Base-by-base conservation (phyloP, 2,329 filamentous ascomycete genomes). In the Aspergillus ochraceoroseus region DNA sequence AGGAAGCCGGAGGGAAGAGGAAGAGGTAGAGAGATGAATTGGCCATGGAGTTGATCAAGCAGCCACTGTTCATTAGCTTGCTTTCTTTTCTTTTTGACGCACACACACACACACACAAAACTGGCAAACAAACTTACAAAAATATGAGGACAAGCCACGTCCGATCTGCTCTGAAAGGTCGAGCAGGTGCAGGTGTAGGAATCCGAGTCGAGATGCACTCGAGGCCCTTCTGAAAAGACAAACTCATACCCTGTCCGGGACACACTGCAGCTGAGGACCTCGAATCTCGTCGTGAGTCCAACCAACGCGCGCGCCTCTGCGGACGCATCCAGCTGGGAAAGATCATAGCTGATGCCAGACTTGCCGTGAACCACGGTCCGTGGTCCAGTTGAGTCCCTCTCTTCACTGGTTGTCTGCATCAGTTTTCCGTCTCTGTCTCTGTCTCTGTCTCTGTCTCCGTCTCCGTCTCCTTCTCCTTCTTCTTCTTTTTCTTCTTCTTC, bases 121-220 rank as follows among this genome's bases (percentile, higher is more conserved):
- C 7, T 20, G 4, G 17, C 33, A 38, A 9, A 13, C n/a, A 14
- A 17, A 59, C 65, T 61, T 46, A 68, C 65, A 49, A 65, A 68
- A 27, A 68, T 65, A 52, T 68, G 65, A 32, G 64, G 62, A 39
- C 65, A 68, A 9, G 65, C 64, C 33, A 56, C 53, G 18, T 55
- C 49, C 3, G 57, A 49, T 12, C 44, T 53, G 32, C 50, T 46
- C 19, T 49, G 43, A 37, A 63, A 68, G 22, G 57, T 56, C n/a
- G 46, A 47, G 32, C 65, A 68, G 23, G 60, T 63, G 43, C 65
- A 68, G 31, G 55, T 59, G 34, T 56, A 54, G 9, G 54, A 43
- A 17, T 55, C 53, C 3, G 54, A 25, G 7, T 53, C 51, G 26
- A 68, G 46, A 31, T 58, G 61, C 33, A 68, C 58, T 7, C 48